Evolutionary conservation across 805 yeast genomes (phyloP).

Genomic region (Blastobotrys terrestris): DNA sequence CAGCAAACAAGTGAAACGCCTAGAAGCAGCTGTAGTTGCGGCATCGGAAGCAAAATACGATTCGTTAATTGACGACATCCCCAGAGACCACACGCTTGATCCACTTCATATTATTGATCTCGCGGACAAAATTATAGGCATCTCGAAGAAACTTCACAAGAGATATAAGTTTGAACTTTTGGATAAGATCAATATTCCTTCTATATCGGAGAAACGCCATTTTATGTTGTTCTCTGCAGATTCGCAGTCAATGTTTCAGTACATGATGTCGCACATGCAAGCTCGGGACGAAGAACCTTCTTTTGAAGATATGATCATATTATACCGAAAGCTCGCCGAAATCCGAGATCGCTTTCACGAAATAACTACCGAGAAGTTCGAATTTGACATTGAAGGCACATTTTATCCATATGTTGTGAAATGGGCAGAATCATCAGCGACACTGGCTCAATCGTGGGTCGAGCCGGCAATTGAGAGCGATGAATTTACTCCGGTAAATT

Average conservation of each 20-base stretch:
- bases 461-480: conserved; percentile 54
- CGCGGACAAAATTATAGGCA: conserved; percentile 46
- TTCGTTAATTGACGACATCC: conserved; percentile 43
- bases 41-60: conserved; percentile 43
- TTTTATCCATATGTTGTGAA: conserved; percentile 43
- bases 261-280: conserved; percentile 22
- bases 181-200: conserved; percentile 48
- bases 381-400: conserved; percentile 50
- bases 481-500: conserved; percentile 46
- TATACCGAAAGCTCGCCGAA: conserved; percentile 48
- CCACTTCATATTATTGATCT: conserved; percentile 51
- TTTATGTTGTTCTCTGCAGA: conserved; percentile 29
- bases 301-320: conserved; percentile 51
- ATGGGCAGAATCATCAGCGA: conserved; percentile 41
- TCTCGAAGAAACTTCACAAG: conserved; percentile 49
- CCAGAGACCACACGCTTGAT: conserved; percentile 50
- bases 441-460: conserved; percentile 43
- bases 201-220: conserved; percentile 28
- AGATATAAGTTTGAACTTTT: conserved; percentile 56
- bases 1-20: conserved; percentile 39
- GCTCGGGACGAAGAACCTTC: conserved; percentile 26
- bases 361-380: conserved; percentile 36
- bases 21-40: conserved; percentile 27
- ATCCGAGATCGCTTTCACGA: conserved; percentile 47
- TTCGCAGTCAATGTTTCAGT: conserved; percentile 30